phyloP scores from a whole-genome alignment of 2,329 filamentous ascomycete genomes.

The Diaporthe australafricana region DNA sequence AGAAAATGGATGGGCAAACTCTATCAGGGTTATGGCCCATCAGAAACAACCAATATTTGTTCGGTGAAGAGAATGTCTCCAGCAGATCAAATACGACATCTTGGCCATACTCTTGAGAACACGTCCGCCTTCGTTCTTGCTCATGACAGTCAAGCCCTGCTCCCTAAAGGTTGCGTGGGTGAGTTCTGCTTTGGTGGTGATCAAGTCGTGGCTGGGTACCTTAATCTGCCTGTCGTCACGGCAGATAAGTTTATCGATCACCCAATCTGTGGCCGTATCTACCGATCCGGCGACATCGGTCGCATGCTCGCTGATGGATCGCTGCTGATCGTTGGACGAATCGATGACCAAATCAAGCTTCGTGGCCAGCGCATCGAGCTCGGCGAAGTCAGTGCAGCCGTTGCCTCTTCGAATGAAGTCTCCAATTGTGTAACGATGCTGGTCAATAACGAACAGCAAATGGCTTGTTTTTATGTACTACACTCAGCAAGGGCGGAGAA shows the following conservation, averaged over 20 bases:
- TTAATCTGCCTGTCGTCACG: conserved; percentile 73
- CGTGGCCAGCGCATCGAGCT: conserved; percentile 85
- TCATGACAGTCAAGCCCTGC: conserved; percentile 56
- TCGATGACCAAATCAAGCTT: conserved; percentile 86
- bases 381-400: conserved; percentile 75
- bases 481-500: conserved; percentile 35
- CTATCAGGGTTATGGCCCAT: conserved; percentile 86
- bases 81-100: conserved; percentile 75
- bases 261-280: conserved; percentile 76
- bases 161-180: conserved; percentile 79
- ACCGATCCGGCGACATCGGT: conserved; percentile 85
- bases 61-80: conserved; percentile 74
- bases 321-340: conserved; percentile 77
- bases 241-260: conserved; percentile 76
- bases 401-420: conserved; percentile 65
- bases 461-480: conserved; percentile 79
- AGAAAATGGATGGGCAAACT: conserved; percentile 76
- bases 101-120: conserved; percentile 80
- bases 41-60: conserved; percentile 90
- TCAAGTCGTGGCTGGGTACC: conserved; percentile 82
- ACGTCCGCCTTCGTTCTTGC: conserved; percentile 78
- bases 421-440: conserved; percentile 75
- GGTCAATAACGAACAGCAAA: conserved; percentile 56
- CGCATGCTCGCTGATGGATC: conserved; percentile 82
- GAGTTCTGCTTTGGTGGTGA: conserved; percentile 90